phyloP scores from a whole-genome alignment of 2,329 filamentous ascomycete species.

The Penicillium janthinellum region DNA sequence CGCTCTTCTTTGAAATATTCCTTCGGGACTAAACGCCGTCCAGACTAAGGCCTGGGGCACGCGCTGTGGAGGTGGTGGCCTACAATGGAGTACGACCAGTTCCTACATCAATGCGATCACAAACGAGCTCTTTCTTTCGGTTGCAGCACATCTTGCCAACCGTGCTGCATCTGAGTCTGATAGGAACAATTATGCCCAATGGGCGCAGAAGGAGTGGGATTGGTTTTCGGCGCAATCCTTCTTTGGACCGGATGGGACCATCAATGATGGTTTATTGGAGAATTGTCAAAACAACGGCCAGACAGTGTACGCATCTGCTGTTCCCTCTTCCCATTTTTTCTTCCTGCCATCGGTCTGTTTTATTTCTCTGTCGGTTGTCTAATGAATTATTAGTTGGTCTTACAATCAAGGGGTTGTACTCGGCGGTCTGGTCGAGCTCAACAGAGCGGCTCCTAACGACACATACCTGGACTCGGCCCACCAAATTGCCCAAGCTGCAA shows the following conservation, averaged over 20 bases:
- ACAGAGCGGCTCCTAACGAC: slow-evolving; percentile 45
- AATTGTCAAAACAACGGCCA: slow-evolving; percentile 55
- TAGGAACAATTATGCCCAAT: slow-evolving; percentile 44
- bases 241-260: slow-evolving; percentile 50
- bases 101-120: slow-evolving; percentile 57
- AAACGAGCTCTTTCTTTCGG: slow-evolving; percentile 59
- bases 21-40: not conserved
- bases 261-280: slow-evolving; percentile 57
- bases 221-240: slow-evolving; percentile 56
- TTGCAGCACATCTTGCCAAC: slow-evolving; percentile 59
- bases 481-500: slow-evolving; percentile 57
- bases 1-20: not conserved
- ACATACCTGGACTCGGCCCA: slow-evolving; percentile 48
- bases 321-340: not conserved
- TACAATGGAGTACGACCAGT: slow-evolving; percentile 52
- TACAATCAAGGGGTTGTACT: slow-evolving; percentile 67
- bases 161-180: slow-evolving; percentile 38
- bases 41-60: slow-evolving; percentile 45
- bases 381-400: slow-evolving; percentile 42
- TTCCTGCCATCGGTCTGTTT: not conserved
- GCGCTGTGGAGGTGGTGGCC: slow-evolving; percentile 48
- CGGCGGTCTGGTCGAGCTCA: slow-evolving; percentile 58
- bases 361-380: not conserved
- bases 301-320: slow-evolving; percentile 30
- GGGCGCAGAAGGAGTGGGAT: slow-evolving; percentile 52